Conservation (phyloP, 2,329 filamentous ascomycete genomes). For the Fusarium dimerum region DNA sequence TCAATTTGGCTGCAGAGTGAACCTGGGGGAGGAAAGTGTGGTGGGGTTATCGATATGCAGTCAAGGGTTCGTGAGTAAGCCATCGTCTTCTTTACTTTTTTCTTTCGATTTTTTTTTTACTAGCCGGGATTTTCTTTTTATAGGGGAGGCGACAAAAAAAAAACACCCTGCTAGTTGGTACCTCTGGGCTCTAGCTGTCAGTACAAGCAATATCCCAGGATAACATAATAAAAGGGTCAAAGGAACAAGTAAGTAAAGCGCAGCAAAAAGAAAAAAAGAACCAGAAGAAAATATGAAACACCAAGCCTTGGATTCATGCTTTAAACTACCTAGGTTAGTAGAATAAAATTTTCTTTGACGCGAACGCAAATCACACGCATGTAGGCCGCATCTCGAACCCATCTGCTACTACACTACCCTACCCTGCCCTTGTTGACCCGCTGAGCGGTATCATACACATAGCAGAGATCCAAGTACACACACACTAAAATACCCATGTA, state of each 20-base stretch:
- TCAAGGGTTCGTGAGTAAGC: conserved; percentile 13
- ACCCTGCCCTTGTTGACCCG: background rate
- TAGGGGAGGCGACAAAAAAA: too few relatives aligned
- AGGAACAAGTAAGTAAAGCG: background rate
- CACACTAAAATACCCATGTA: too few relatives aligned
- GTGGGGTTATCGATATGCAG: conserved; percentile 28
- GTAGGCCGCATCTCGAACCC: background rate
- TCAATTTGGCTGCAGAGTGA: conserved; percentile 1
- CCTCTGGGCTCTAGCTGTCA: background rate
- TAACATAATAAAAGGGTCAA: background rate
- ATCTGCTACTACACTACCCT: background rate
- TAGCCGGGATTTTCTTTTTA: too few relatives aligned
- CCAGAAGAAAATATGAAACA: too few relatives aligned
- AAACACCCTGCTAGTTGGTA: too few relatives aligned
- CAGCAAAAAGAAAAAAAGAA: background rate
- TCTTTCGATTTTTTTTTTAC: too few relatives aligned
- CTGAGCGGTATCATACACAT: background rate
- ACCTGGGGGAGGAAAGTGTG: conserved; percentile 18
- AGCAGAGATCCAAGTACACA: background rate
- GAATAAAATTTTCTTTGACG: background rate
- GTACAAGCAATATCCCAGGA: background rate
- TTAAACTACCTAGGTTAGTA: too few relatives aligned
- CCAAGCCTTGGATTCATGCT: background rate
- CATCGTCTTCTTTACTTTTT: background rate
- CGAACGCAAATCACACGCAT: background rate